Conservation (phyloP, 1,139 yeast species). For the Hyphopichia fennica region DNA sequence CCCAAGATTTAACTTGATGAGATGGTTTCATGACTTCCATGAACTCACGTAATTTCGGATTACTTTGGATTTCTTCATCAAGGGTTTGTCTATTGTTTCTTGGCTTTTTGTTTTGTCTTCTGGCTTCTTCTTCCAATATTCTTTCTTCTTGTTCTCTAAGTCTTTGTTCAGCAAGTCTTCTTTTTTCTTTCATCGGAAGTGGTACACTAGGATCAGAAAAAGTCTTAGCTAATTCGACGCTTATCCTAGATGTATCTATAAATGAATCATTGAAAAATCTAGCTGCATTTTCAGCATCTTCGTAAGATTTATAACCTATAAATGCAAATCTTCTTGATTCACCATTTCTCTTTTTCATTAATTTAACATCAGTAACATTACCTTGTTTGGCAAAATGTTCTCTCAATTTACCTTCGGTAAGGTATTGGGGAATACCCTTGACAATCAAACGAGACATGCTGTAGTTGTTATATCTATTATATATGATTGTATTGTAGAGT, state of each 20-base stretch:
- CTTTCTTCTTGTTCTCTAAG: slow-evolving; percentile 57
- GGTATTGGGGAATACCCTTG: slow-evolving; percentile 85
- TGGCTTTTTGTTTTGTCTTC: slow-evolving; percentile 21
- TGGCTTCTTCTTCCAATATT: slow-evolving; percentile 44
- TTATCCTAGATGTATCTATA: slow-evolving; percentile 78
- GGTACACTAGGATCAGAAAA: slow-evolving; percentile 83
- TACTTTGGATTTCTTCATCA: slow-evolving; percentile 58
- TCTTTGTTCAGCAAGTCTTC: slow-evolving; percentile 54
- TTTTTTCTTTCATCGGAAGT: slow-evolving; percentile 65
- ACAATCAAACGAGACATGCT: slow-evolving; percentile 89
- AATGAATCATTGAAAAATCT: slow-evolving; percentile 73
- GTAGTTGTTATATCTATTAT: no score
- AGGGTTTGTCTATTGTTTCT: slow-evolving; percentile 28
- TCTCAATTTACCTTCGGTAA: slow-evolving; percentile 71
- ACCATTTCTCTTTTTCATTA: slow-evolving; percentile 78
- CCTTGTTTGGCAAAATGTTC: slow-evolving; percentile 67
- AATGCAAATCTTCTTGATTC: slow-evolving; percentile 93
- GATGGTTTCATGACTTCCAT: slow-evolving; percentile 83
- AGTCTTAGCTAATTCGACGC: slow-evolving; percentile 80
- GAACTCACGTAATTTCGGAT: slow-evolving; percentile 75
- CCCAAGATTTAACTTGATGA: slow-evolving; percentile 66
- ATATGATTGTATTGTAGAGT: no score
- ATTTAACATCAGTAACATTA: slow-evolving; percentile 81
- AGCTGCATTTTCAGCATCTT: slow-evolving; percentile 80
- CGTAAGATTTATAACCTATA: slow-evolving; percentile 71